Conservation (phyloP, 2,329 filamentous ascomycete species). For the Colletotrichum falcatum region DNA sequence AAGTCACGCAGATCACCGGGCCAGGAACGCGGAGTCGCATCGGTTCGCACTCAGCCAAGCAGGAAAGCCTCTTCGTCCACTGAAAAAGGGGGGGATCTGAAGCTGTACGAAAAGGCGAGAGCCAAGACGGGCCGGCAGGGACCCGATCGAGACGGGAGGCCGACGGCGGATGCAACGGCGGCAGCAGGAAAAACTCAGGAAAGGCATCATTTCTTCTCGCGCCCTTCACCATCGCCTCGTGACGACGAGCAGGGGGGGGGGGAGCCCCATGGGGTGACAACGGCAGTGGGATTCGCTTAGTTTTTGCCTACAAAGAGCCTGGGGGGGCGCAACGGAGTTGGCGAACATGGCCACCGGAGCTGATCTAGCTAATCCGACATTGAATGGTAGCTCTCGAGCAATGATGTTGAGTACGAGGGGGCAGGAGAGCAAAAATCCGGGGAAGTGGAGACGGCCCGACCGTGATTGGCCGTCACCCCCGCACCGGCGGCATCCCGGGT, state of each 20-base stretch:
- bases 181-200: constrained; percentile 1
- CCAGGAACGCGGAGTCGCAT: constrained; percentile 23
- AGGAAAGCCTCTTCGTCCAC: not conserved
- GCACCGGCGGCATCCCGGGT: not conserved
- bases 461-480: constrained; percentile 1
- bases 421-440: too few species aligned
- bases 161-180: constrained; percentile 17
- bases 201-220: not conserved
- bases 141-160: constrained; percentile 6
- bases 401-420: too few species aligned
- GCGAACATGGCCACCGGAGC: too few species aligned
- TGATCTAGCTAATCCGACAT: too few species aligned
- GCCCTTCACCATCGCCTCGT: not conserved
- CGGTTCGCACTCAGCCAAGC: not conserved
- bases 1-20: constrained; percentile 17
- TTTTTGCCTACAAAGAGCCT: too few species aligned
- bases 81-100: not conserved
- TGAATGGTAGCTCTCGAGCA: too few species aligned
- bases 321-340: not conserved
- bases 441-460: constrained; percentile 12
- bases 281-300: not conserved
- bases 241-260: not conserved
- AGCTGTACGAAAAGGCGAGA: not conserved
- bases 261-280: not conserved
- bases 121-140: constrained; percentile 20